These are phyloP conservation scores for Quercus wislizeni DNA, from an alignment of 306 rosid genomes.

Conservation along the genomic window DNA sequence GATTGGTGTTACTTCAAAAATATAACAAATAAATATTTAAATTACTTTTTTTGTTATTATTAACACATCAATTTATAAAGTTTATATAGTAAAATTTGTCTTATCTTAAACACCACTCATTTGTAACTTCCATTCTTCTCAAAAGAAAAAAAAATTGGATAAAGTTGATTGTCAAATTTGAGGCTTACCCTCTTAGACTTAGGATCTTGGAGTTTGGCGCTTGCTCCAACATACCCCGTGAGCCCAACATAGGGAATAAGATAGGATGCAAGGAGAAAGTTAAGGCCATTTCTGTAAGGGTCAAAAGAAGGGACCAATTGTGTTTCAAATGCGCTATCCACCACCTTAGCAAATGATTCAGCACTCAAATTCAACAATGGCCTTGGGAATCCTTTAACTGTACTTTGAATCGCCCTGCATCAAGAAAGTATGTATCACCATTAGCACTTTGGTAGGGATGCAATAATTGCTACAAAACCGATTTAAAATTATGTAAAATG, in stretches of 20 bases:
- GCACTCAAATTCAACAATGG: slow-evolving; percentile 61
- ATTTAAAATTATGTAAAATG: no score
- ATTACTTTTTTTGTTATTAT: no score
- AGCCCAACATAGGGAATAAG: slow-evolving; percentile 86
- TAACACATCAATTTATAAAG: no score
- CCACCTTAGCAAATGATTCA: slow-evolving; percentile 43
- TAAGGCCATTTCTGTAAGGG: slow-evolving; percentile 58
- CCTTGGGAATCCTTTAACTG: slow-evolving; percentile 72
- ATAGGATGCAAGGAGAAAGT: slow-evolving; percentile 74
- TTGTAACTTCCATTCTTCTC: neutral
- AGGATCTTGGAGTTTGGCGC: slow-evolving; percentile 42
- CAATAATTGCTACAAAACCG: no score
- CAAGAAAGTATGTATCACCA: no score
- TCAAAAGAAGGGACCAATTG: slow-evolving; percentile 59
- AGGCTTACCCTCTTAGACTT: slow-evolving; percentile 38
- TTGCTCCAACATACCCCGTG: slow-evolving; percentile 86
- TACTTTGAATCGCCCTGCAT: slow-evolving; percentile 55
- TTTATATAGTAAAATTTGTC: no score
- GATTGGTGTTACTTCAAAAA: no score
- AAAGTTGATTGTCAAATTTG: neutral
- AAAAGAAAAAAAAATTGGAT: neutral
- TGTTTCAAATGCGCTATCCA: slow-evolving; percentile 51
- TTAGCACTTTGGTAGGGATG: no score
- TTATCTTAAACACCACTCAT: no score
- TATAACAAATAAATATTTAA: no score